These are phyloP conservation scores for Botrytis medusae DNA, from an alignment of 2,329 filamentous ascomycete genomes.

Conservation along the genomic window DNA sequence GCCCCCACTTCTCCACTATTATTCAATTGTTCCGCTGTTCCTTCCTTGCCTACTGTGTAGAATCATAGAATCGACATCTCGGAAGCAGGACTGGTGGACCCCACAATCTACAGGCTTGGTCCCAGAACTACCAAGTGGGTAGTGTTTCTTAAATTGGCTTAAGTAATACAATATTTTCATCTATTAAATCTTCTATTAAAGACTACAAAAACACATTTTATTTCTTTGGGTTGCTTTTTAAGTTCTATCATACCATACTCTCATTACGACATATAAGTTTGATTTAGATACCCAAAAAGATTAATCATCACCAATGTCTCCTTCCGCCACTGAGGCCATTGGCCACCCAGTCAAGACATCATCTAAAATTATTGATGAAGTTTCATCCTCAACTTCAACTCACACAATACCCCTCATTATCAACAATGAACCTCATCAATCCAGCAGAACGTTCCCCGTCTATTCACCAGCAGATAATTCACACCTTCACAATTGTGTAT, in stretches of 20 bases:
- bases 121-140: not conserved
- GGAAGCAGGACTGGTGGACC: not conserved
- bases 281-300: not conserved
- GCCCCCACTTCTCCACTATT: not conserved
- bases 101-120: not conserved
- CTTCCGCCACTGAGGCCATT: not conserved
- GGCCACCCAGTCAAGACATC: not conserved
- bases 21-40: not conserved
- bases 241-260: not conserved
- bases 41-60: not conserved
- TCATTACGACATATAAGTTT: not conserved
- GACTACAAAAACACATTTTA: not conserved
- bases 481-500: constrained; percentile 55
- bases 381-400: constrained; percentile 2
- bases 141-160: not conserved
- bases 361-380: not conserved
- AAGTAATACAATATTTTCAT: not conserved
- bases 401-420: constrained; percentile 46
- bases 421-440: constrained; percentile 47
- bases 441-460: constrained; percentile 54
- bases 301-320: not conserved
- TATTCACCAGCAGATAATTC: constrained; percentile 54
- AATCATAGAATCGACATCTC: not conserved
- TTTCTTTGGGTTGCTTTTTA: not conserved
- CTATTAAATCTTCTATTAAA: not conserved